Base-by-base conservation (phyloP, 129 eudicot species). In the Glebionis coronaria region DNA sequence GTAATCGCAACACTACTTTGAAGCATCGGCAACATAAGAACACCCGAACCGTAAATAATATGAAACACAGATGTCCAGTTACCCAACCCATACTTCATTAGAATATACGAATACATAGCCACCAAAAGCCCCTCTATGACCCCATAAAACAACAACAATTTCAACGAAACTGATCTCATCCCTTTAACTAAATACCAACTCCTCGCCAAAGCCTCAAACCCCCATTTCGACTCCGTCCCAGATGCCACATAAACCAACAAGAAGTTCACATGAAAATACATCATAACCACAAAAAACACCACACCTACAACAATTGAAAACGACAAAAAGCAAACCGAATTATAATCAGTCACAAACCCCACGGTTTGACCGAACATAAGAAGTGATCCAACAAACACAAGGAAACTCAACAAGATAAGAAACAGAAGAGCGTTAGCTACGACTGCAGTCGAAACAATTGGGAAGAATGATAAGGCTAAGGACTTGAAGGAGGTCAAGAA, bases 211-310 rank as follows among this genome's bases (percentile, higher is more conserved):
- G 93, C 69, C 54, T 58, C 75, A 12, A 82, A 65, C 19, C 96
- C 96, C 96, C 90, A 85, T 68, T 76, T 71, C 1, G 82, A 78
- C 25, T 88, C 97, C 0, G 70, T 82, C 20, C 83, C 84, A 5
- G 65, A 84, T 16, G 85, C 29, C 68, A 81, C 93, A 27, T 4
- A 55, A 10, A 74, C 83, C 50, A 88, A 35, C 12, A 50, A 21
- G 87, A 93, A 85, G 59, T 79, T 81, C 31, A 85, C 76, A 5
- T 67, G 71, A 18, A 85, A 60, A 49, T 69, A 75, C 56, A 83
- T 38, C 13, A 69, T 12, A 9, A 74, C 23, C 19, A 68, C 55
- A 1, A 52, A 9, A 4, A 79, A 19, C 3, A 52, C 49, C 3
- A 27, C 21, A 16, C 50, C 45, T 15, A 66, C 75, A 2, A 35